Conservation (phyloP, 768 basidiomycete genomes). For the Zangia roseola region DNA sequence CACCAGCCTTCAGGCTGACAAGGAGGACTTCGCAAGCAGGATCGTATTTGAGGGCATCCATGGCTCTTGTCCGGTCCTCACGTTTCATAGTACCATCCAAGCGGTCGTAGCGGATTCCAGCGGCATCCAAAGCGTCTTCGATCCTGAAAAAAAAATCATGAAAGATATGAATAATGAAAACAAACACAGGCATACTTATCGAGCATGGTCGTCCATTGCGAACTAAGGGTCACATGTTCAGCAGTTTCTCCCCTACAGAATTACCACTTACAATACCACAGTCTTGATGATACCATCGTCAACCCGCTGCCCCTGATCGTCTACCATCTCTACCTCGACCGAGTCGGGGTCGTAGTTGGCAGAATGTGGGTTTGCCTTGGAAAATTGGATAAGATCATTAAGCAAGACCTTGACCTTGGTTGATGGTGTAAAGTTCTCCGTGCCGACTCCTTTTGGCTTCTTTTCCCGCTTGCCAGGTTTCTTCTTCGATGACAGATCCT, state of each 20-base stretch:
- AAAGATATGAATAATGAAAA: constrained; percentile 2
- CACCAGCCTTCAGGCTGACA: constrained; percentile 95
- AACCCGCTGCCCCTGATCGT: constrained; percentile 65
- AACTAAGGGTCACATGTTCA: constrained; percentile 45
- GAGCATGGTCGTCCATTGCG: constrained; percentile 94
- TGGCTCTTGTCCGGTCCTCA: constrained; percentile 86
- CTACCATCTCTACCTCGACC: constrained; percentile 75
- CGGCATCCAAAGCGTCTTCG: constrained; percentile 83
- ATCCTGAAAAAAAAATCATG: constrained; percentile 46
- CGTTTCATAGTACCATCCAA: constrained; percentile 98
- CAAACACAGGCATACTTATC: constrained; percentile 58
- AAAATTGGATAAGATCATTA: constrained; percentile 76
- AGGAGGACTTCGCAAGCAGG: constrained; percentile 90
- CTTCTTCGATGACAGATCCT: constrained; percentile 50
- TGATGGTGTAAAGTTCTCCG: constrained; percentile 68
- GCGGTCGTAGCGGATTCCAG: constrained; percentile 84
- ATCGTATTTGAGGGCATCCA: constrained; percentile 90
- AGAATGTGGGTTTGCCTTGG: constrained; percentile 82
- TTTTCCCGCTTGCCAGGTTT: constrained; percentile 67
- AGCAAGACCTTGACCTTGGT: constrained; percentile 89
- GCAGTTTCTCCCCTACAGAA: constrained; percentile 13
- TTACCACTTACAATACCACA: constrained; percentile 82
- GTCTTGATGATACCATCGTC: constrained; percentile 81
- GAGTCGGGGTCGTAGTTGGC: constrained; percentile 78
- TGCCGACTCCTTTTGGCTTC: constrained; percentile 49